These are phyloP conservation scores for Monilinia polystroma DNA, from an alignment of 2,329 filamentous ascomycete genomes.

Conservation along the genomic window DNA sequence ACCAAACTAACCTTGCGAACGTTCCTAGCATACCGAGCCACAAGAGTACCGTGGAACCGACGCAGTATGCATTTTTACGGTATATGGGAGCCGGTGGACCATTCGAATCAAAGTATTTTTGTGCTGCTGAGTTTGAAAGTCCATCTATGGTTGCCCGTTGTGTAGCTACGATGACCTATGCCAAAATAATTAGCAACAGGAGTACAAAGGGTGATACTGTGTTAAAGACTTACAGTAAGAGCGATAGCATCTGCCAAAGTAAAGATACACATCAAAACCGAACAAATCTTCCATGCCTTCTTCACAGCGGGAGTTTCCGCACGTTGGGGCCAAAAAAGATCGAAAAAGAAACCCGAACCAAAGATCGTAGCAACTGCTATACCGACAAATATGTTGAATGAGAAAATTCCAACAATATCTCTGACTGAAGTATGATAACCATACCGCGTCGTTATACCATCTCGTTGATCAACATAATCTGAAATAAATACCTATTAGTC, in stretches of 20 bases:
- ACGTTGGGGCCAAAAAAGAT: conserved; percentile 59
- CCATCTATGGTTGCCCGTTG: conserved; percentile 48
- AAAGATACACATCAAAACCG: conserved; percentile 49
- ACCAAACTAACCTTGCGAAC: conserved; percentile 44
- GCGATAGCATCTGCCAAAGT: conserved; percentile 49
- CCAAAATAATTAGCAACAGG: not conserved
- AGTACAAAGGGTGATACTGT: not conserved
- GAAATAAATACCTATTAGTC: not conserved
- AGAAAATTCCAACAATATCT: conserved; percentile 54
- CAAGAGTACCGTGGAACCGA: conserved; percentile 52
- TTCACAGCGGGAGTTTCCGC: conserved; percentile 50
- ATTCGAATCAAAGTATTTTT: conserved; percentile 38
- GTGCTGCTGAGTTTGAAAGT: conserved; percentile 35
- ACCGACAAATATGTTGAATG: conserved; percentile 59
- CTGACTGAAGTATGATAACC: conserved; percentile 52
- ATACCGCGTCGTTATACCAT: conserved; percentile 45
- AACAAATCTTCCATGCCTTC: conserved; percentile 54
- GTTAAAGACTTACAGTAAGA: conserved; percentile 43
- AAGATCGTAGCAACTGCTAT: conserved; percentile 58
- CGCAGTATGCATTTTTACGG: conserved; percentile 48
- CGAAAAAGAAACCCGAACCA: conserved; percentile 60
- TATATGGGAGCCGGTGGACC: conserved; percentile 46
- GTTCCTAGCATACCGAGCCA: conserved; percentile 53
- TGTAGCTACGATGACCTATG: conserved; percentile 48
- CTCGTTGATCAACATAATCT: conserved; percentile 57